These are phyloP conservation scores for Davidsoniella eucalypti DNA, from an alignment of 2,329 filamentous ascomycete species.

Conservation along the genomic window DNA sequence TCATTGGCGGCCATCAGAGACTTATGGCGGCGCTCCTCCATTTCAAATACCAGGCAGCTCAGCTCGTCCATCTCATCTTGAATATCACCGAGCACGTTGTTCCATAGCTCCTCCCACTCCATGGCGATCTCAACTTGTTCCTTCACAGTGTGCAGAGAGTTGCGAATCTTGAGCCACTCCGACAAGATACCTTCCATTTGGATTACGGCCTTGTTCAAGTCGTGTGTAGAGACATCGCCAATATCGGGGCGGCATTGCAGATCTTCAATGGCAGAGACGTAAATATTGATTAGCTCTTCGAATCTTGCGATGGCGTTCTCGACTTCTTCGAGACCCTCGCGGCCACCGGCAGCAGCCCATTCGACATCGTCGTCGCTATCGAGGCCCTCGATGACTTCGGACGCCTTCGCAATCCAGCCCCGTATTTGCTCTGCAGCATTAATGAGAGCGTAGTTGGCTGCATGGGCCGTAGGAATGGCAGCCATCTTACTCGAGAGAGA, in stretches of 20 bases:
- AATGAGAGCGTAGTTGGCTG: constrained; percentile 68
- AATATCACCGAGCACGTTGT: constrained; percentile 81
- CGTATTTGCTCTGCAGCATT: constrained; percentile 84
- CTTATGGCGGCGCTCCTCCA: constrained; percentile 88
- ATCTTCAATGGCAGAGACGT: constrained; percentile 85
- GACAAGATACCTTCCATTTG: constrained; percentile 80
- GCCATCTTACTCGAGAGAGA: constrained; percentile 70
- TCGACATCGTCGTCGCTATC: constrained; percentile 96
- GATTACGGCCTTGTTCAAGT: constrained; percentile 57
- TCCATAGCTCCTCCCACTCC: constrained; percentile 98
- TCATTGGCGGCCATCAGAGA: constrained; percentile 50
- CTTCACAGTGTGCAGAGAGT: constrained; percentile 62
- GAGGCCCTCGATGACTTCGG: constrained; percentile 71
- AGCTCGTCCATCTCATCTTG: constrained; percentile 71
- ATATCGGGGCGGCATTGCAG: constrained; percentile 71
- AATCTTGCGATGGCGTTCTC: constrained; percentile 66
- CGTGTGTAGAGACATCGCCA: constrained; percentile 47
- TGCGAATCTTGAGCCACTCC: constrained; percentile 73
- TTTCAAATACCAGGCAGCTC: constrained; percentile 75
- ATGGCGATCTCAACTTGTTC: constrained; percentile 89
- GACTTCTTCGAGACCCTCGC: constrained; percentile 60
- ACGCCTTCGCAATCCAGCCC: constrained; percentile 85
- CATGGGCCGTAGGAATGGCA: constrained; percentile 67
- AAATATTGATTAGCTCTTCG: constrained; percentile 78
- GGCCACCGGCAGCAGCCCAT: constrained; percentile 80